A percentile compares a stretch with the other conserved stretches of the same genome.
Evolutionary conservation across 192 early-diverging fungal species (phyloP).

Genomic region (Coemansia sp.): DNA sequence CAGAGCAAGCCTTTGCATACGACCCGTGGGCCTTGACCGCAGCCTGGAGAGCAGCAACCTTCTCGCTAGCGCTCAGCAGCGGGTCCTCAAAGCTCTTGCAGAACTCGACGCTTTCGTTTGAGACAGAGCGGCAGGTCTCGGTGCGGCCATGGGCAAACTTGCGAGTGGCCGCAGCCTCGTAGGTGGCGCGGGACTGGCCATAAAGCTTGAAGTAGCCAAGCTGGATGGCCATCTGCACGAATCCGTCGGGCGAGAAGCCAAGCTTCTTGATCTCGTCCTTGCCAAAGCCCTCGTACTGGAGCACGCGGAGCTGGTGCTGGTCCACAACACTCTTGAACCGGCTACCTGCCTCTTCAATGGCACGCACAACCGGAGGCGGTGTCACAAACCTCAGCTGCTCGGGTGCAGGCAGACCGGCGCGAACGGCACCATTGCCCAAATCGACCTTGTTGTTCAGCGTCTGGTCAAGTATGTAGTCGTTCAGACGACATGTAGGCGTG

Average conservation of each 20-base stretch:
- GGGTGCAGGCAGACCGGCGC: constrained; percentile 65
- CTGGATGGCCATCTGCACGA: constrained; percentile 92
- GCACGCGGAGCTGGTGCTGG: constrained; percentile 81
- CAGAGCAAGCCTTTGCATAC: constrained; percentile 82
- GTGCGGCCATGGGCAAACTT: constrained; percentile 93
- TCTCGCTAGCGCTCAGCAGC: constrained; percentile 51
- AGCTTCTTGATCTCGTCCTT: constrained; percentile 92
- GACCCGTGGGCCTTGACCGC: constrained; percentile 76
- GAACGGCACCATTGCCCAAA: constrained; percentile 62
- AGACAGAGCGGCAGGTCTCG: constrained; percentile 85
- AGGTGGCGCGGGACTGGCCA: constrained; percentile 76
- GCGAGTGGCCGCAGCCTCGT: constrained; percentile 88
- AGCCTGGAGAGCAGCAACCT: constrained; percentile 69
- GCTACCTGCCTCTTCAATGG: constrained; percentile 66
- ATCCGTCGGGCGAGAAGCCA: constrained; percentile 77
- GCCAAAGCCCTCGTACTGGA: constrained; percentile 85
- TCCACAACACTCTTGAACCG: constrained; percentile 80
- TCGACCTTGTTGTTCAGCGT: constrained; percentile 66
- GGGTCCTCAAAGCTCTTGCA: constrained; percentile 84
- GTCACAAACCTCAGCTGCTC: constrained; percentile 72
- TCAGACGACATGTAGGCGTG: constrained; percentile 84
- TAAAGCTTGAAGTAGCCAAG: constrained; percentile 95
- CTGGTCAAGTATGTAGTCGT: constrained; percentile 72
- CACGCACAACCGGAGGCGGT: constrained; percentile 59
- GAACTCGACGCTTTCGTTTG: constrained; percentile 73